These are phyloP conservation scores for Venturia carpophila DNA, from an alignment of 2,329 filamentous ascomycete genomes.

Conservation along the genomic window DNA sequence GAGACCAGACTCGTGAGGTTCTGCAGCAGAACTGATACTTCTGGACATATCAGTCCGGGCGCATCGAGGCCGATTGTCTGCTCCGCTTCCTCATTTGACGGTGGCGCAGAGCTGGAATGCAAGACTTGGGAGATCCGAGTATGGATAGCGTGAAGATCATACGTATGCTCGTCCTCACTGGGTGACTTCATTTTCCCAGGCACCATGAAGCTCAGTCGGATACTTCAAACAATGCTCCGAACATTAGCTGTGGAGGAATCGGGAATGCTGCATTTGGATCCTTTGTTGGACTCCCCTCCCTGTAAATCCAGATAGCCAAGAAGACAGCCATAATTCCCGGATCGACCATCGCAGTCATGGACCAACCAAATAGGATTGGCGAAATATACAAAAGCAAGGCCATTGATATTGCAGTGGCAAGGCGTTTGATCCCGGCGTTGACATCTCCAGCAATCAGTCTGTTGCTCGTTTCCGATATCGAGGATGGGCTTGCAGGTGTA, in stretches of 20 bases:
- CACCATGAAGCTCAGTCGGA: background rate
- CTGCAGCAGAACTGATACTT: no score
- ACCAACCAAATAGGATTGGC: constrained; percentile 28
- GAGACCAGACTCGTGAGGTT: no score
- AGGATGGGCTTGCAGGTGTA: constrained; percentile 28
- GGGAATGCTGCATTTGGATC: background rate
- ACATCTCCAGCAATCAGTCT: constrained; percentile 24
- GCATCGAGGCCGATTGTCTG: no score
- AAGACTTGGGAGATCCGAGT: no score
- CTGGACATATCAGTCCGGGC: no score
- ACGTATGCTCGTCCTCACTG: no score
- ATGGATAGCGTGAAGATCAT: no score
- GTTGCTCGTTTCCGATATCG: constrained; percentile 18
- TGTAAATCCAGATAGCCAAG: constrained; percentile 29
- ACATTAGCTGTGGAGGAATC: background rate
- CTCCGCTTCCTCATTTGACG: no score
- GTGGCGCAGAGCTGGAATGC: no score
- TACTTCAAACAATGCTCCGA: background rate
- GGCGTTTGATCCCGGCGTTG: constrained; percentile 31
- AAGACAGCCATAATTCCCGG: constrained; percentile 28
- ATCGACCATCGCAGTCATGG: constrained; percentile 25
- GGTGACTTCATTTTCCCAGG: no score
- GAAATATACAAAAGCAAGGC: constrained; percentile 29
- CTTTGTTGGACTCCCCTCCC: constrained; percentile 24
- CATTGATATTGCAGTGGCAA: constrained; percentile 29